Conservation (phyloP, 73 alveolate species). For the Paramecium pentaurelia region DNA sequence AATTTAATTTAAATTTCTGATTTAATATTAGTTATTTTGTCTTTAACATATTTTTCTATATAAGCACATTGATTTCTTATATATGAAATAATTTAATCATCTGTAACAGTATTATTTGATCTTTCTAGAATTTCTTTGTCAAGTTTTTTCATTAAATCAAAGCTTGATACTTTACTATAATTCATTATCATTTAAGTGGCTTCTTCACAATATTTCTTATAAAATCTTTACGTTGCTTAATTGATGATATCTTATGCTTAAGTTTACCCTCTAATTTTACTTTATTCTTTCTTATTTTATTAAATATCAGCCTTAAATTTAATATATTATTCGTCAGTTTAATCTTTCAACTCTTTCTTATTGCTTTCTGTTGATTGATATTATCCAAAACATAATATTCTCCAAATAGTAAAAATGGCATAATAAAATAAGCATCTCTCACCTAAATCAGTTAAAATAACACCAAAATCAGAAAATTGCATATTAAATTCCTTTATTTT, state of each 20-base stretch:
- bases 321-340: neutral
- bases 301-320: neutral
- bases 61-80: neutral
- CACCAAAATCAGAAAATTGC: neutral
- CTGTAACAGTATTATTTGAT: neutral
- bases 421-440: neutral
- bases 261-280: neutral
- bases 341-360: neutral
- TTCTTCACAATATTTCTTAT: neutral
- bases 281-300: neutral
- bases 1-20: neutral
- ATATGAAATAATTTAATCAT: neutral
- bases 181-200: neutral
- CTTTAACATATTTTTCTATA: neutral
- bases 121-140: neutral
- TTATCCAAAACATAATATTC: neutral
- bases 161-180: neutral
- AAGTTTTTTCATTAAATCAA: neutral
- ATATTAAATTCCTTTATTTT: neutral
- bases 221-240: neutral
- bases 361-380: neutral
- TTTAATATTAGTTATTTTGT: neutral
- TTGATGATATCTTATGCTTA: neutral
- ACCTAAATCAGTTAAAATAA: neutral
- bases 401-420: neutral